These are phyloP conservation scores for Fusarium nematophilum DNA, from an alignment of 2,329 filamentous ascomycete species.

Conservation along the genomic window DNA sequence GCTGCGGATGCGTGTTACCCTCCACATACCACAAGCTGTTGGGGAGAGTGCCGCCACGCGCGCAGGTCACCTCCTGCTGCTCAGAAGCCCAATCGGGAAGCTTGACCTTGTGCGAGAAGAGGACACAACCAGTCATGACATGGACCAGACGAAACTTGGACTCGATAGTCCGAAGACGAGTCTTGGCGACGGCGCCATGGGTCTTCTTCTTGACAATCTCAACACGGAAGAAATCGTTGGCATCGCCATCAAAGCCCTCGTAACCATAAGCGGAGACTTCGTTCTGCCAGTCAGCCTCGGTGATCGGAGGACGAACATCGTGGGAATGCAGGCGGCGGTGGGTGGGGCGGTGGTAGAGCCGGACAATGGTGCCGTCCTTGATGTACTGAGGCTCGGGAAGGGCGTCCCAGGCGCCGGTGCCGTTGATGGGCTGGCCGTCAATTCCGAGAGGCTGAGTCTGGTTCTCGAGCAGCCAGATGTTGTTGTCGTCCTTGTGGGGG, in stretches of 20 bases:
- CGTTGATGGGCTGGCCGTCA: slow-evolving; percentile 81
- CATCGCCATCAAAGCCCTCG: slow-evolving; percentile 95
- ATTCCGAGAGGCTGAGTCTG: slow-evolving; percentile 88
- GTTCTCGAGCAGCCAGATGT: slow-evolving; percentile 93
- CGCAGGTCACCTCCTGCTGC: slow-evolving; percentile 99
- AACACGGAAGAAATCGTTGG: slow-evolving; percentile 94
- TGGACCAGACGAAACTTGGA: slow-evolving; percentile 97
- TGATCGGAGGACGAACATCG: slow-evolving; percentile 87
- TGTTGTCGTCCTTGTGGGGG: slow-evolving; percentile 99
- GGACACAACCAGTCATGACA: slow-evolving; percentile 93
- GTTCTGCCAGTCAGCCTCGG: slow-evolving; percentile 93
- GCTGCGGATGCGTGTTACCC: slow-evolving; percentile 83
- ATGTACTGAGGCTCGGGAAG: slow-evolving; percentile 74
- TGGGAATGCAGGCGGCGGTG: slow-evolving; percentile 95
- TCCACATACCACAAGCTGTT: slow-evolving; percentile 99
- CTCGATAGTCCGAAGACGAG: slow-evolving; percentile 90
- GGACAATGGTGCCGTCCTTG: slow-evolving; percentile 82
- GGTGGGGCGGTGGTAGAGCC: slow-evolving; percentile 85
- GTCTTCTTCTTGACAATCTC: slow-evolving; percentile 95
- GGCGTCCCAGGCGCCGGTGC: slow-evolving; percentile 85
- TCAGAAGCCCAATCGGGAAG: slow-evolving; percentile 97
- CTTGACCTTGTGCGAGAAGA: slow-evolving; percentile 99
- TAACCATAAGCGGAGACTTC: slow-evolving; percentile 98
- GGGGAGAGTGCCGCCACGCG: slow-evolving; percentile 87
- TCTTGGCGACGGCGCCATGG: slow-evolving; percentile 80